These are phyloP conservation scores for Solanum dulcamara DNA, from an alignment of 257 asterid species.

Conservation along the genomic window DNA sequence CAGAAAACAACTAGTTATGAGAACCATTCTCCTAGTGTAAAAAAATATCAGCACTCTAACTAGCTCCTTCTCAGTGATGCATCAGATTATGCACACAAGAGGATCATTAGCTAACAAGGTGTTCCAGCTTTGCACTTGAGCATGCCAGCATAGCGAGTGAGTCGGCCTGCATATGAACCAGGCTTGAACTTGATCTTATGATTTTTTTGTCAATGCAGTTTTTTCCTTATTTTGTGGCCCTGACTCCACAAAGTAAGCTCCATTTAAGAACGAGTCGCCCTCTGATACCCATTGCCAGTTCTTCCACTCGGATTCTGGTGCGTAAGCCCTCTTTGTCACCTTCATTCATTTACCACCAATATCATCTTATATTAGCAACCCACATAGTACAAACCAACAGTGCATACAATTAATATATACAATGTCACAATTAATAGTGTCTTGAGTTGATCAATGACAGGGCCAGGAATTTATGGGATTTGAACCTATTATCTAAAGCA, in stretches of 20 bases:
- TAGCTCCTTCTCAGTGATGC: not conserved
- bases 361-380: not conserved
- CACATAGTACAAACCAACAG: not conserved
- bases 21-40: not conserved
- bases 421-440: not conserved
- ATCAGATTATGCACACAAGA: not conserved
- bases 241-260: slow-evolving; percentile 34
- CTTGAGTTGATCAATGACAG: not conserved
- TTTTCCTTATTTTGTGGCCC: slow-evolving; percentile 19
- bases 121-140: not conserved
- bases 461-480: not conserved
- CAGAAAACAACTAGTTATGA: not conserved
- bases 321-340: slow-evolving; percentile 39
- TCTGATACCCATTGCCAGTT: slow-evolving; percentile 52
- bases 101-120: not conserved
- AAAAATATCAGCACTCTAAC: not conserved
- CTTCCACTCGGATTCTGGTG: slow-evolving; percentile 22
- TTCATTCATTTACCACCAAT: slow-evolving; percentile 3
- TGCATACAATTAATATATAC: not conserved
- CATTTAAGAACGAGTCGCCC: slow-evolving; percentile 31
- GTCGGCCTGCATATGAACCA: slow-evolving; percentile 2
- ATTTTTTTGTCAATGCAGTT: slow-evolving; percentile 2
- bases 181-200: slow-evolving; percentile 16
- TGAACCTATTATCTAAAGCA: no score
- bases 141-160: not conserved